Evolutionary conservation across 2,329 filamentous ascomycete genomes (phyloP).

Genomic region (Cercospora beticola): DNA sequence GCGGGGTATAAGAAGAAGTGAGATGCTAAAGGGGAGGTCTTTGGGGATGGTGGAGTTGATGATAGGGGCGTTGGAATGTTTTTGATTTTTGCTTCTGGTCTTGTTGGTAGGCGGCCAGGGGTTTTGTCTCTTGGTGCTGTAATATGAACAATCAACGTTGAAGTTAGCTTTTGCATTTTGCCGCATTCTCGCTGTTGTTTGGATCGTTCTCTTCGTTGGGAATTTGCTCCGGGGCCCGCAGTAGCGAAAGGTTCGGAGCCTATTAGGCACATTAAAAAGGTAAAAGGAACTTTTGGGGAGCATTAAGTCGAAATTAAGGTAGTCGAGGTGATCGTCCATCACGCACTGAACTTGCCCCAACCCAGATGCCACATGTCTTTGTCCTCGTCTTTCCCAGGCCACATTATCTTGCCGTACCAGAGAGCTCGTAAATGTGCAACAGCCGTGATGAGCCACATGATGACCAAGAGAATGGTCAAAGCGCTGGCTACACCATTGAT

Average conservation of each 20-base stretch:
- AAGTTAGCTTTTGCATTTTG: neutral
- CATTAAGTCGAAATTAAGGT: neutral
- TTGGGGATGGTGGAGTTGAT: neutral
- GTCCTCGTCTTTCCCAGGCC: constrained; percentile 62
- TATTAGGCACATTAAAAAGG: neutral
- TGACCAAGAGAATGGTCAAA: constrained; percentile 56
- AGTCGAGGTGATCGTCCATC: neutral
- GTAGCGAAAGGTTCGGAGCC: neutral
- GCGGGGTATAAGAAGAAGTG: neutral
- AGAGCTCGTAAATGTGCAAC: constrained; percentile 53
- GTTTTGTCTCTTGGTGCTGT: neutral
- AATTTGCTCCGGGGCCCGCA: too few relatives aligned
- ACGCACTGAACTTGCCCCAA: constrained; percentile 20
- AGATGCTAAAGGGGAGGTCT: neutral
- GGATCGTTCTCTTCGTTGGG: neutral
- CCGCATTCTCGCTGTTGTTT: neutral
- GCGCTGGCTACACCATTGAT: constrained; percentile 57
- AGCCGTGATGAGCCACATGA: constrained; percentile 57
- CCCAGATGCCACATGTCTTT: constrained; percentile 38
- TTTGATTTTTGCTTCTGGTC: neutral
- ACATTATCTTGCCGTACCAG: constrained; percentile 54
- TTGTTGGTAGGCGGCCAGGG: neutral
- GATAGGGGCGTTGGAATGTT: neutral
- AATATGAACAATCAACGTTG: neutral
- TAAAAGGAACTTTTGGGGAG: too few relatives aligned